A percentile compares a stretch with the other conserved stretches of the same genome.
Evolutionary conservation across 441 rosid genomes (phyloP).

Genomic region (Manihot esculenta): DNA sequence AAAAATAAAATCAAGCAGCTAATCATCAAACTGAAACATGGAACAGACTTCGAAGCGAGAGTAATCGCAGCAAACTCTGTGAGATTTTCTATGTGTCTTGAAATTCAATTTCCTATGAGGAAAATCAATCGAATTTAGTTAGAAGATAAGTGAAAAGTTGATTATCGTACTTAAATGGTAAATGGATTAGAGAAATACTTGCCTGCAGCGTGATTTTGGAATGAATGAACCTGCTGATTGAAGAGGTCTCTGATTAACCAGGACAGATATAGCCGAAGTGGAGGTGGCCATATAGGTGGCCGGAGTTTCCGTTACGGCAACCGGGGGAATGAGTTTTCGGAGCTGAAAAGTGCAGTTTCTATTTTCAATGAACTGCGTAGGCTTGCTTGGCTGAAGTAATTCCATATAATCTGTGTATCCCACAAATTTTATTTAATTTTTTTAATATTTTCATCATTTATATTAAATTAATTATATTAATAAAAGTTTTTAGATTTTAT

Average conservation of each 20-base stretch:
- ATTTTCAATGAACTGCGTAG: no score
- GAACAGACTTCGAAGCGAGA: conserved; percentile 67
- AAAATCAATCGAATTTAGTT: neutral
- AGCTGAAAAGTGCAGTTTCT: neutral
- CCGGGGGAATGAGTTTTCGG: neutral
- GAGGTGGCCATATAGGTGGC: neutral
- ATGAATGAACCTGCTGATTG: conserved; percentile 3
- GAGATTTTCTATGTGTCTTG: conserved; percentile 19
- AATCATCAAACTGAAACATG: neutral
- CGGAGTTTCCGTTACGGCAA: neutral
- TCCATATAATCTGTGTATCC: no score
- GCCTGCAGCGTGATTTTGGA: conserved; percentile 27
- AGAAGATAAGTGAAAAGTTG: neutral
- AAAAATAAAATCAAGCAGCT: neutral
- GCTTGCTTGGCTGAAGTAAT: no score
- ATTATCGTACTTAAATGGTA: neutral
- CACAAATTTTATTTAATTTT: no score
- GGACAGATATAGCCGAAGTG: neutral
- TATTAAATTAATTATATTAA: no score
- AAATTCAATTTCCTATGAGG: conserved; percentile 30
- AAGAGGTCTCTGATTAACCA: neutral
- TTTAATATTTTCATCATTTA: no score
- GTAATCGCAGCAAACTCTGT: conserved; percentile 44
- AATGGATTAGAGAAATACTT: conserved; percentile 3
- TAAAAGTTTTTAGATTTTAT: no score